These are phyloP conservation scores for Xylariaceae sp. DNA, from an alignment of 2,329 filamentous ascomycete species.

Conservation along the genomic window DNA sequence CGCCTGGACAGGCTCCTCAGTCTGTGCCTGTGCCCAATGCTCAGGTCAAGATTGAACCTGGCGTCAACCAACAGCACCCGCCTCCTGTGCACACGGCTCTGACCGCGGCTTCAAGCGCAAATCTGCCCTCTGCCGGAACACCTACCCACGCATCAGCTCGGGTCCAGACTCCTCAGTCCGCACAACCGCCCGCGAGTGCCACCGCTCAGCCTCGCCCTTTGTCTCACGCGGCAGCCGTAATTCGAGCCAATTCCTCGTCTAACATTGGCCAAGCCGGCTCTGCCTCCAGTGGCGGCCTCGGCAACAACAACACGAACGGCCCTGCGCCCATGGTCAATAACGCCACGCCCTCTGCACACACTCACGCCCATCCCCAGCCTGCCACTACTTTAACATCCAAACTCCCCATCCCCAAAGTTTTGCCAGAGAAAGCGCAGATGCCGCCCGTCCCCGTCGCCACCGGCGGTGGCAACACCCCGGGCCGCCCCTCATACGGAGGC, in stretches of 20 bases:
- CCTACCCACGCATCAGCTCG: constrained; percentile 49
- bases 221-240: constrained; percentile 31
- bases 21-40: constrained; percentile 23
- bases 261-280: constrained; percentile 25
- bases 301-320: constrained; percentile 26
- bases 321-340: constrained; percentile 21
- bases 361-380: constrained; percentile 49
- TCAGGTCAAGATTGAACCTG: constrained; percentile 38
- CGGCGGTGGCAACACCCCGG: constrained; percentile 55
- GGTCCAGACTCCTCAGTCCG: constrained; percentile 48
- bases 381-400: constrained; percentile 51
- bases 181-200: constrained; percentile 20
- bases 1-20: constrained; percentile 22
- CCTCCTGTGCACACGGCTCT: constrained; percentile 50
- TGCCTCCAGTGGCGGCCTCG: constrained; percentile 24
- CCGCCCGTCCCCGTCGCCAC: constrained; percentile 73
- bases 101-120: constrained; percentile 34
- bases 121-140: constrained; percentile 43
- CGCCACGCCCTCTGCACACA: constrained; percentile 39
- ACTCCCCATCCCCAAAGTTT: constrained; percentile 78
- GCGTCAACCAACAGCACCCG: constrained; percentile 34
- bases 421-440: constrained; percentile 65
- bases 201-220: constrained; percentile 22
- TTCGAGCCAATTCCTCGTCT: constrained; percentile 31
- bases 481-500: constrained; percentile 80